Base-by-base conservation (phyloP, 2,329 filamentous ascomycete genomes). In the Bipolaris zeicola region DNA sequence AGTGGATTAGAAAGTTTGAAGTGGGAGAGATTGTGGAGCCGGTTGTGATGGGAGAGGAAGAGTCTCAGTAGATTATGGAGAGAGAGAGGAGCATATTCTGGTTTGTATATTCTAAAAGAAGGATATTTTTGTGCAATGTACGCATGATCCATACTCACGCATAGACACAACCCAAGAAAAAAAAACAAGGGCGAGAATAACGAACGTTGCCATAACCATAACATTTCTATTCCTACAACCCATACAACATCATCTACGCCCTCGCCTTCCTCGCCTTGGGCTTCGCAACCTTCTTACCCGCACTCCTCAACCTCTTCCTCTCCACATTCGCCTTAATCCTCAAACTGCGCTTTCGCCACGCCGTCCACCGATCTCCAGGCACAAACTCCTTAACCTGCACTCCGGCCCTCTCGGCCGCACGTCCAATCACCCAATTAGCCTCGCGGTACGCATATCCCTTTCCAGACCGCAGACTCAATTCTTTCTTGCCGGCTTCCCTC, bases 361-460 rank as follows among this genome's bases (percentile, higher is more conserved):
- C 87, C 66, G 82, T 76, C 80, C 84, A 90, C 47, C 85, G 78
- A 68, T 88, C 85, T 37, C 83, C 81, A 11, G 81, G 82, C 58
- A 84, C 80, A 69, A 84, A 87, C 41, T 79, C 65, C 70, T 77
- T 77, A 5, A 87, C 85, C 61, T 79, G 79, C 50, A 87, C 79
- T 22, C 83, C 83, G 22, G 83, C 83, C 71, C 80, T 81, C 76
- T 89, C 86, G 5, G 85, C 86, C 26, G 82, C 81, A 5, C 86
- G 77, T 52, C 87, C 87, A 79, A 89, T 89, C 74, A 86, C 78
- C 85, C 85, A 88, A 73, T 90, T 90, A 6, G 84, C 80, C 74
- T 87, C 82, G 61, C 87, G 79, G 70, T 84, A 88, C 77, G 86
- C 85, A 68, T 88, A 88, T 3, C 86, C 85, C 4, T 82, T 79